Base-by-base conservation (phyloP, 2,329 filamentous ascomycete genomes). In the Neonectria magnoliae region DNA sequence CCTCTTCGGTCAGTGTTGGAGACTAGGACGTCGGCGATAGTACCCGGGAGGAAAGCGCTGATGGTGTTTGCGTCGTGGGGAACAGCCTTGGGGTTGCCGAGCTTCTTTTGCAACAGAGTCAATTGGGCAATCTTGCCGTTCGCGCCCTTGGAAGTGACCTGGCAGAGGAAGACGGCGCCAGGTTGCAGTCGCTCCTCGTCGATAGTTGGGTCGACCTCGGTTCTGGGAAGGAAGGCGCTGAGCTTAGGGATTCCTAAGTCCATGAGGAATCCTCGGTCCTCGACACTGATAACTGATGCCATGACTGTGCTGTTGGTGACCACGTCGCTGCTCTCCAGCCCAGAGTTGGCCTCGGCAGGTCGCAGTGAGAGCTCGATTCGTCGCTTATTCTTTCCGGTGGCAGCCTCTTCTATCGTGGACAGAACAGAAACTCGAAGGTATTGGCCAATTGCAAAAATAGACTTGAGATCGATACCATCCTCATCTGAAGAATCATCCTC, bases 211-310 rank as follows among this genome's bases (percentile, higher is more conserved):
- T 93, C 92, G 18, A 98, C 82, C 76, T 98, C 94, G 75, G 91
- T 93, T 66, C 91, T 92, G 5, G 93, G 88, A 75, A 99, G 85
- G 80, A 99, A 99, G 3, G 93, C 96, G 68, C 90, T 90, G 57
- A 94, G 78, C 41, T 88, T 85, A 38, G 89, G 84, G 7, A 98
- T 83, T 18, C 93, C 93, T 41, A 98, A 81, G 71, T 98, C 93
- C 93, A 99, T 97, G 60, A 98, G 88, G 62, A 96, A 87, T 66
- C 96, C 96, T 75, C 97, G 94, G 73, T 99, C 97, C 79, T 99
- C 95, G n/a, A 97, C 91, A 78, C 95, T 99, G 55, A 87, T 81
- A 27, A 99, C 90, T 0, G 94, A 91, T 2, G 94, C 95, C 85
- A 98, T 97, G 20, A 98, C 83, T 50, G 92, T 94, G 68, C 84